Evolutionary conservation across 345 rosid genomes (phyloP).

Genomic region (Camelina sativa): DNA sequence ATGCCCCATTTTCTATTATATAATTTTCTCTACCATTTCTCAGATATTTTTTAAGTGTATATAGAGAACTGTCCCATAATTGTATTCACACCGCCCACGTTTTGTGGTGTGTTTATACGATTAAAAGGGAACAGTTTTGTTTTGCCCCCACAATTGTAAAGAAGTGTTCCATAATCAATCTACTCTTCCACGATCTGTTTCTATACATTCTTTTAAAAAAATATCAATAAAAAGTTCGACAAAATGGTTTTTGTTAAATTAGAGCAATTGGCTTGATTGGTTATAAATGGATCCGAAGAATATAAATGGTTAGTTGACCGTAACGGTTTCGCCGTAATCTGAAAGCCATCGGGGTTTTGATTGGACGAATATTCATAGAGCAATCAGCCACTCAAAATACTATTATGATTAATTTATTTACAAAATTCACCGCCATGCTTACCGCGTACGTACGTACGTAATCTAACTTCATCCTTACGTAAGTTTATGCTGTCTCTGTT

Average conservation of each 20-base stretch:
- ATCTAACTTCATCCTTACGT: conserved; percentile 34
- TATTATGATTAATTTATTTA: not conserved
- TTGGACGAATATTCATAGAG: conserved; percentile 18
- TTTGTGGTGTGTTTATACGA: conserved; percentile 14
- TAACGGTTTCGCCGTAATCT: conserved; percentile 28
- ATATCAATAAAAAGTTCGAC: too few relatives aligned
- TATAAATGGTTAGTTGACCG: not conserved
- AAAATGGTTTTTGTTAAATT: too few relatives aligned
- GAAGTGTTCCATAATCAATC: not conserved
- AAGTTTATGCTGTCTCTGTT: conserved; percentile 15
- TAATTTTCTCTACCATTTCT: not conserved
- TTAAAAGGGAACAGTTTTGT: not conserved
- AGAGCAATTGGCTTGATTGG: too few relatives aligned
- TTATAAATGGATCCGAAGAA: not conserved
- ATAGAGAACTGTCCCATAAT: conserved; percentile 15
- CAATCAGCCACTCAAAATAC: not conserved
- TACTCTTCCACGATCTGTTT: not conserved
- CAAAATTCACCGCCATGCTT: conserved; percentile 30
- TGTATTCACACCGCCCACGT: conserved; percentile 26
- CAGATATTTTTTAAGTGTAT: not conserved
- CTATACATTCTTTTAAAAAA: too few relatives aligned
- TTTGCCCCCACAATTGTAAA: not conserved
- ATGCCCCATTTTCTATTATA: not conserved
- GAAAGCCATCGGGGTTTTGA: conserved; percentile 29
- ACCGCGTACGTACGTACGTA: conserved; percentile 4